Evolutionary conservation across 2,329 filamentous ascomycete species (phyloP).

Genomic region (Beauveria australis): DNA sequence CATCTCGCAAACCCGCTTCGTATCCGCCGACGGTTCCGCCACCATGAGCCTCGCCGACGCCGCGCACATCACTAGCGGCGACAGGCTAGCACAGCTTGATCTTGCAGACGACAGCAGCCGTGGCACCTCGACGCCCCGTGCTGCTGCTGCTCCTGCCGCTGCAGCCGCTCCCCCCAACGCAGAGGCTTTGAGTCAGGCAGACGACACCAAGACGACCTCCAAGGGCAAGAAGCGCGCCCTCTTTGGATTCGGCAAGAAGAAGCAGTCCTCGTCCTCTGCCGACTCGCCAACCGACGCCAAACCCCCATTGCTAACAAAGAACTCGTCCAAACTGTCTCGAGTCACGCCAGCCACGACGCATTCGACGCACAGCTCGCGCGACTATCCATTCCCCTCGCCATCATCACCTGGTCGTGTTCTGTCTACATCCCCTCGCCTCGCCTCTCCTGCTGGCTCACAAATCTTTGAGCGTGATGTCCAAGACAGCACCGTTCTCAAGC

Average conservation of each 20-base stretch:
- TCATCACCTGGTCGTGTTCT: slow-evolving; percentile 59
- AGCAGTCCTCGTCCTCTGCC: slow-evolving; percentile 24
- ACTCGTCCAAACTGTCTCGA: slow-evolving; percentile 28
- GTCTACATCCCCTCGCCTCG: slow-evolving; percentile 63
- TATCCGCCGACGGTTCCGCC: neutral
- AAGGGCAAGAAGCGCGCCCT: slow-evolving; percentile 48
- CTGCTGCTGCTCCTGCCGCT: slow-evolving; percentile 13
- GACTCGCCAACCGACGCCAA: slow-evolving; percentile 20
- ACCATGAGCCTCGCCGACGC: slow-evolving; percentile 10
- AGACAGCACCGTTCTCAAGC: slow-evolving; percentile 58
- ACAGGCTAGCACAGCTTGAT: slow-evolving; percentile 9
- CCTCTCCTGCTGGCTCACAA: slow-evolving; percentile 68
- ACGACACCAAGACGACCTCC: slow-evolving; percentile 16
- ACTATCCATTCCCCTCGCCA: slow-evolving; percentile 40
- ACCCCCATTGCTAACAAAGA: slow-evolving; percentile 24
- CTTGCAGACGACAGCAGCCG: slow-evolving; percentile 21
- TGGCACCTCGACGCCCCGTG: slow-evolving; percentile 24
- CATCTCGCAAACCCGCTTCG: neutral
- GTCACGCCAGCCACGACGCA: slow-evolving; percentile 28
- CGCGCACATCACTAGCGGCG: slow-evolving; percentile 7
- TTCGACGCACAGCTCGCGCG: slow-evolving; percentile 29
- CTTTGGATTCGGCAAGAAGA: slow-evolving; percentile 57
- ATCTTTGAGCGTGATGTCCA: slow-evolving; percentile 97
- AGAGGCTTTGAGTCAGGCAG: slow-evolving; percentile 21
- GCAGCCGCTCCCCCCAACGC: neutral